phyloP scores from a whole-genome alignment of 106 monocot genomes.

The Apostasia ramifera region DNA sequence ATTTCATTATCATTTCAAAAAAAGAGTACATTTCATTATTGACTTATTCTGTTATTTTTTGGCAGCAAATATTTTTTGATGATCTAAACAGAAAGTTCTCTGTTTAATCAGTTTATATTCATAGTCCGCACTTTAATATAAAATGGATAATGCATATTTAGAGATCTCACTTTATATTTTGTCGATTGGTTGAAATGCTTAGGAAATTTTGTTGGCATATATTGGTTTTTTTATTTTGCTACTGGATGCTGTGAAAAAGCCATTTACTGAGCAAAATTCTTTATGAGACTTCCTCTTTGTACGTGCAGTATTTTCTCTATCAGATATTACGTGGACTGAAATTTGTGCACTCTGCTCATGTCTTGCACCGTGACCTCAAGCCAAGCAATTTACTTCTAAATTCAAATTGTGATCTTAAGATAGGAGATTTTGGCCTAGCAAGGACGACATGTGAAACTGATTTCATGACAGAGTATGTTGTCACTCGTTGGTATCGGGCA shows the following conservation, averaged over 20 bases:
- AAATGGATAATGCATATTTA: too few species aligned
- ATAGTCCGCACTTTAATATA: too few species aligned
- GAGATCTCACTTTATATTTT: too few species aligned
- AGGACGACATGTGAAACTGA: constrained; percentile 20
- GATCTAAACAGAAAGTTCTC: too few species aligned
- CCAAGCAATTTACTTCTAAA: constrained; percentile 29
- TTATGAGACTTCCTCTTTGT: constrained; percentile 1
- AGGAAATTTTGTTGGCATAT: too few species aligned
- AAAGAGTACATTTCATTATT: too few species aligned
- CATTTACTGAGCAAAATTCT: not conserved
- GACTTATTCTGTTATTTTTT: too few species aligned
- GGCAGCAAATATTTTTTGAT: too few species aligned
- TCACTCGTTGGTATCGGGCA: constrained; percentile 27
- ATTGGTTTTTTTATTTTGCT: not conserved
- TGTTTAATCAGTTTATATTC: too few species aligned
- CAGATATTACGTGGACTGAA: constrained; percentile 24
- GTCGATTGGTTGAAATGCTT: too few species aligned
- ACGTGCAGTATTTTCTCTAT: constrained; percentile 28
- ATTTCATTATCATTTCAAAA: too few species aligned
- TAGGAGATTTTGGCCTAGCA: constrained; percentile 28
- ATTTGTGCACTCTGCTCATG: constrained; percentile 25
- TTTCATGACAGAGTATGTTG: constrained; percentile 31
- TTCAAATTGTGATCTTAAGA: constrained; percentile 27
- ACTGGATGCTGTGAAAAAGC: not conserved
- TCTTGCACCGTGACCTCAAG: constrained; percentile 27